Evolutionary conservation across 2,329 filamentous ascomycete genomes (phyloP), one percentile per base, ranked within the genome.

Genomic region (Pestalotiopsis fici): DNA sequence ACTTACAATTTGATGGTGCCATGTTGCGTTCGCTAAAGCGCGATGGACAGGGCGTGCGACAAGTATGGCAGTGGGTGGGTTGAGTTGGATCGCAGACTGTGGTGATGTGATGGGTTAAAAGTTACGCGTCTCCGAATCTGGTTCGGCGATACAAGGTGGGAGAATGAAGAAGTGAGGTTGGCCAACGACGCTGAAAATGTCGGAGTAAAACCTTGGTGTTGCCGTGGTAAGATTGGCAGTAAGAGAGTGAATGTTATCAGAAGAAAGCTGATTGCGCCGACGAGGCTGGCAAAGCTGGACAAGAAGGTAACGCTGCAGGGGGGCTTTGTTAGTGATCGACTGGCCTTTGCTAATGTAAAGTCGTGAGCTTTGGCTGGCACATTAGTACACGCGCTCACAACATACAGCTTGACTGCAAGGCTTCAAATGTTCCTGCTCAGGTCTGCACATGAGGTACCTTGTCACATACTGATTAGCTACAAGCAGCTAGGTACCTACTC

Each of bases 1-100:
- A 65, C 63, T 37, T 43, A 65, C 63, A 57, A 31, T 59, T 65
- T 43, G 63, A 65, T 23, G 63, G 63, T 31, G 63, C 63, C 63
- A 65, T 65, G 18, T 27, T 59, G 63, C 18, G 27, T 23, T 31
- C 31, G n/a, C 54, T 13, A 27, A 37, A 54, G 11, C 15, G 15
- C 28, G 59, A 61, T 18, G 27, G 59, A n/a, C n/a, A 27, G 28
- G 31, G 60, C 37, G 35, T 27, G 23, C 25, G 31, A 25, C 25
- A 43, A 43, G 60, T 25, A 43, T n/a, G 37, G 21, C 27, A 60
- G 11, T 60, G 57, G 31, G 27, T 35, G 31, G 31, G 31, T 35
- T 11, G 31, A 35, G 11, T 35, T 35, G 31, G 31, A 35, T 23
- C 15, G 43, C 4, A 50, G 18, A 18, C 21, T n/a, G n/a, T 9